Evolutionary conservation across 192 early-diverging fungal genomes (phyloP).

Genomic region (Entomortierella lignicola): DNA sequence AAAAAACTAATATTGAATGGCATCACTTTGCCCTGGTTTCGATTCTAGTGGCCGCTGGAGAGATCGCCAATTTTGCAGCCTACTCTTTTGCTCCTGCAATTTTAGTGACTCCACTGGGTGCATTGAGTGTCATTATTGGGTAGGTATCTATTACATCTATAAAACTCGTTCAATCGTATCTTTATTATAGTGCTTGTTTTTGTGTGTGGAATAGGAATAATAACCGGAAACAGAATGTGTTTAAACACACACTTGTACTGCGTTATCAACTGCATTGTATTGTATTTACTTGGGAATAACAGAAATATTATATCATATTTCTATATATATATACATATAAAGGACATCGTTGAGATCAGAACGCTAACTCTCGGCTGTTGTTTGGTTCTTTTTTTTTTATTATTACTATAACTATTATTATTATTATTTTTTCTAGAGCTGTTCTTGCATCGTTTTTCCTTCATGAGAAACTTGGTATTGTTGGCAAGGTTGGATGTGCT

Average conservation of each 20-base stretch:
- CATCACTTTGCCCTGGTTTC: too few species aligned
- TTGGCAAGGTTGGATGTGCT: conserved; percentile 90
- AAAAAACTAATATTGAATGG: too few species aligned
- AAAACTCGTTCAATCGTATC: not conserved
- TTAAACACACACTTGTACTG: not conserved
- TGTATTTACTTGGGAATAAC: not conserved
- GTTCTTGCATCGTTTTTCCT: conserved; percentile 90
- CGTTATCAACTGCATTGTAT: not conserved
- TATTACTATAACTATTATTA: not conserved
- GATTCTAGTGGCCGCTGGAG: conserved; percentile 94
- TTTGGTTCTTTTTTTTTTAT: not conserved
- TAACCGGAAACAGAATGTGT: conserved; percentile 19
- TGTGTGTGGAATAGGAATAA: conserved; percentile 28
- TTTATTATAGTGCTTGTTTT: not conserved
- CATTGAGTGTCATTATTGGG: conserved; percentile 90
- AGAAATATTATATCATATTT: not conserved
- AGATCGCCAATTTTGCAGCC: conserved; percentile 93
- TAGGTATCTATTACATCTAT: conserved; percentile 28
- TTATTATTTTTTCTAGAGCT: too few species aligned
- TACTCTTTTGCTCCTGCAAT: conserved; percentile 97
- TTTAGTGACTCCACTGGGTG: conserved; percentile 94
- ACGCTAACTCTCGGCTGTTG: conserved; percentile 1
- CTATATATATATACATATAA: too few species aligned
- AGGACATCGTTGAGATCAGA: conserved; percentile 19
- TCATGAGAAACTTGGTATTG: conserved; percentile 83